Conservation (phyloP, 208 protist species). For the Kentomonas sorsogonicus region DNA sequence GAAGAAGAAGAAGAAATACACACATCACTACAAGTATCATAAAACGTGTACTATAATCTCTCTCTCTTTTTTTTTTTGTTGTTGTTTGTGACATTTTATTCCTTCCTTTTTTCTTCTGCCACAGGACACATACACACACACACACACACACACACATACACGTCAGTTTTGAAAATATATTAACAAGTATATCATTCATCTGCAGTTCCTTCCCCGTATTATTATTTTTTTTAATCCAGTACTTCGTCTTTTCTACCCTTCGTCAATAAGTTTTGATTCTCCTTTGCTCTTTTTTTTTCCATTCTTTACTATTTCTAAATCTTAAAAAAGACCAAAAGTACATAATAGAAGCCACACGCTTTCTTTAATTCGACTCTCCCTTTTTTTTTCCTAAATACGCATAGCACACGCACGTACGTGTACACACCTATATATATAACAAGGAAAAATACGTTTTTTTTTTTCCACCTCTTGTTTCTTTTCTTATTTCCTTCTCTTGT, state of each 20-base stretch:
- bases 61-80: constrained; percentile 17
- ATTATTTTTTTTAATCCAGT: constrained; percentile 16
- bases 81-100: constrained; percentile 11
- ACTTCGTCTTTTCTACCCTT: constrained; percentile 2
- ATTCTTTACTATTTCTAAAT: too few species aligned
- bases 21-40: constrained; percentile 3
- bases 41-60: constrained; percentile 6
- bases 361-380: too few species aligned
- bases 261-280: too few species aligned
- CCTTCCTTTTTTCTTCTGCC: constrained; percentile 10
- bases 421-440: constrained; percentile 1
- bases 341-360: too few species aligned
- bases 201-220: too few species aligned
- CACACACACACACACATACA: neutral
- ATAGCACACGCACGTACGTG: neutral
- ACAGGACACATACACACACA: too few species aligned
- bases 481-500: too few species aligned
- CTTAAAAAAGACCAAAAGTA: too few species aligned
- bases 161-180: neutral
- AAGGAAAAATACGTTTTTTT: constrained; percentile 3
- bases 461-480: too few species aligned
- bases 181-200: too few species aligned
- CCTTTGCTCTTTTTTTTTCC: too few species aligned
- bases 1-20: neutral
- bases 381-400: constrained; percentile 2